Base-by-base conservation (phyloP, 1,284 basidiomycete species). In the Austropuccinia psidii region DNA sequence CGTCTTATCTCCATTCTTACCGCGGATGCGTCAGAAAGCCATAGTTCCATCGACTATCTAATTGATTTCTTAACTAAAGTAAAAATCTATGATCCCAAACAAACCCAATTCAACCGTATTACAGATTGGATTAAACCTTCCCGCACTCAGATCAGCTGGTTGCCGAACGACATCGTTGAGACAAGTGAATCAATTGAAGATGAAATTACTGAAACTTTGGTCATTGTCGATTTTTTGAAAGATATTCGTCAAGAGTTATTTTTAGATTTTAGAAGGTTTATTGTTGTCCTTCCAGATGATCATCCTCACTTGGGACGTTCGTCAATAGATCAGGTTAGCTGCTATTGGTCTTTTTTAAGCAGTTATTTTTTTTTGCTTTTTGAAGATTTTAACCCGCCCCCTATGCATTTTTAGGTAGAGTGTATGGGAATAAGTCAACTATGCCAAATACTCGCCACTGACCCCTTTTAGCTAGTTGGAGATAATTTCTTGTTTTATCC, bases 261-360 rank as follows among this genome's bases (percentile, higher is more conserved):
- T 35, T 2, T n/a, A 24, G 29, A 52, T 6, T 66, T 66, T 35
- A 66, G 62, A 52, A 29, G 62, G 29, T 66, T 66, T 21, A 52
- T 66, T 13, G 29, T 66, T 39, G n/a, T 27, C 41, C 24, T 66
- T 15, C 62, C 62, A 5, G 62, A 66, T 4, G 62, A 39, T 1
- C 47, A 66, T 49, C 62, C 45, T 6, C 45, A 52, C 29, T 45
- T 49, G 19, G 17, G 54, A n/a, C 9, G 19, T 37, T 15, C 5
- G 13, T 66, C 47, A 9, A 11, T 35, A 17, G 49, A 66, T 9
- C 47, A 35, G 5, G 62, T 66, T 2, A 66, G 62, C 41, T 21
- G 41, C 43, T 45, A 45, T 45, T 45, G n/a, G n/a, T n/a, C n/a
- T n/a, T n/a, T n/a, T n/a, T n/a, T n/a, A n/a, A n/a, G n/a, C n/a